Evolutionary conservation across 331 rosid genomes (phyloP).

Genomic region (Acacia pycnantha): DNA sequence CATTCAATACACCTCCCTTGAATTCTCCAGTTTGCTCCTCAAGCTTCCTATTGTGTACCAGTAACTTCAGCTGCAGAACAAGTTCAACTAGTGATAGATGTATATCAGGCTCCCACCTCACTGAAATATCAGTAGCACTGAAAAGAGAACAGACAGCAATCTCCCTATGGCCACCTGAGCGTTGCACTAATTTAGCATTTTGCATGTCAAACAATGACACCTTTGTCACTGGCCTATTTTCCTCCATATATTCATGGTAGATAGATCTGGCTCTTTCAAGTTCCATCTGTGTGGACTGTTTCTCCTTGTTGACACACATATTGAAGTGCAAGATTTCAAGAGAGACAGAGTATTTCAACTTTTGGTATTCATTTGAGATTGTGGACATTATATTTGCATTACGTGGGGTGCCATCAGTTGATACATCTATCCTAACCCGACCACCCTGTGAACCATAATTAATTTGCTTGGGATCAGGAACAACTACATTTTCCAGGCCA

Average conservation of each 20-base stretch:
- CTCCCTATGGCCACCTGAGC: slow-evolving; percentile 90
- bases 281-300: slow-evolving; percentile 82
- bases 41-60: slow-evolving; percentile 72
- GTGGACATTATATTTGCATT: slow-evolving; percentile 75
- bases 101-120: slow-evolving; percentile 95
- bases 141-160: slow-evolving; percentile 93
- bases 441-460: slow-evolving; percentile 99
- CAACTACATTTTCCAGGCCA: slow-evolving; percentile 66
- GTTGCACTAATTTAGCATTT: slow-evolving; percentile 91
- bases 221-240: slow-evolving; percentile 57
- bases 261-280: slow-evolving; percentile 89
- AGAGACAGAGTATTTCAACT: slow-evolving; percentile 71
- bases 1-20: slow-evolving; percentile 38
- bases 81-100: slow-evolving; percentile 81
- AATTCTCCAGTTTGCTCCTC: slow-evolving; percentile 48
- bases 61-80: slow-evolving; percentile 67
- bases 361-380: slow-evolving; percentile 57
- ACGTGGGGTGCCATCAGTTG: slow-evolving; percentile 88
- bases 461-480: slow-evolving; percentile 92
- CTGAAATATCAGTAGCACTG: slow-evolving; percentile 89
- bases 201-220: slow-evolving; percentile 87
- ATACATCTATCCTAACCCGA: slow-evolving; percentile 57
- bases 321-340: slow-evolving; percentile 84
- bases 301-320: slow-evolving; percentile 82
- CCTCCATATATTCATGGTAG: slow-evolving; percentile 83